A percentile compares a stretch with the other conserved stretches of the same genome.
Conservation (phyloP, 305 asterid genomes). For the Coffea humblotiana region DNA sequence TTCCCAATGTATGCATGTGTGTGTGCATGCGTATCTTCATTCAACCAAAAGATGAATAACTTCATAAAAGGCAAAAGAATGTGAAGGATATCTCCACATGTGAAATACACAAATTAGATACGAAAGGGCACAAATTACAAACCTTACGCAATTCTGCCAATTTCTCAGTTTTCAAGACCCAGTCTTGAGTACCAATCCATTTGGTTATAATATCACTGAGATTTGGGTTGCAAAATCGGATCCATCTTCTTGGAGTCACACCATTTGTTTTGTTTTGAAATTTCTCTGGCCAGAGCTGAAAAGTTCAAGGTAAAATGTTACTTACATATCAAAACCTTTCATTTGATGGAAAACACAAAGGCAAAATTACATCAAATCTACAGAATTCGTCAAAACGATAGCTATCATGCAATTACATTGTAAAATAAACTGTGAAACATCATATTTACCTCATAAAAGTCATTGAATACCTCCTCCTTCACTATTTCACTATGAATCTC, state of each 20-base stretch:
- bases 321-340: neutral
- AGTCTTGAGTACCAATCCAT: slow-evolving; percentile 77
- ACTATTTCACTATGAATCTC: slow-evolving; percentile 90
- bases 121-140: slow-evolving; percentile 10
- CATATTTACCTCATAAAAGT: slow-evolving; percentile 68
- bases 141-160: slow-evolving; percentile 83
- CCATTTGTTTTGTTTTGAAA: slow-evolving; percentile 94
- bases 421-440: slow-evolving; percentile 11
- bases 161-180: slow-evolving; percentile 78
- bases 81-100: too few species aligned
- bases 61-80: neutral
- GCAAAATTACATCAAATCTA: neutral
- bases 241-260: slow-evolving; percentile 95
- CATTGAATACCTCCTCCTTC: slow-evolving; percentile 79
- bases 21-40: neutral
- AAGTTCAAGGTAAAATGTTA: slow-evolving; percentile 14
- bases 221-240: slow-evolving; percentile 80
- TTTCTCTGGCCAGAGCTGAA: slow-evolving; percentile 88
- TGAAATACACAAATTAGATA: neutral
- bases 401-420: neutral
- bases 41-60: neutral
- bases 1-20: neutral
- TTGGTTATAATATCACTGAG: slow-evolving; percentile 69
- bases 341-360: slow-evolving; percentile 8
- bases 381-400: neutral